Base-by-base conservation (phyloP, 2,329 filamentous ascomycete species). In the Trichoderma sp. region DNA sequence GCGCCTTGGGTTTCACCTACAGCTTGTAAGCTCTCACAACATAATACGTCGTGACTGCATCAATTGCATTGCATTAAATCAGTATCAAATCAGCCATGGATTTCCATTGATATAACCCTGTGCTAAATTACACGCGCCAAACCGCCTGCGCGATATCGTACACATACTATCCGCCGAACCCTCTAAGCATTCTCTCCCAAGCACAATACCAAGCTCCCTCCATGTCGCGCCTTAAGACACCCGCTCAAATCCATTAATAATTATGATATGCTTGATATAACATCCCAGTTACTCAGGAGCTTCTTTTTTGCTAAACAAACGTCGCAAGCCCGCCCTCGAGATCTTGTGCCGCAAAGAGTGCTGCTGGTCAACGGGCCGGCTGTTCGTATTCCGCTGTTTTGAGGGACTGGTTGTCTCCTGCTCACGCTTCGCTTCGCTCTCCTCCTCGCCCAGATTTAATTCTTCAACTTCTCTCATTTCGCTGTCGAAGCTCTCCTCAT, bases 311-410 rank as follows among this genome's bases (percentile, higher is more conserved):
- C 71, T 69, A 65, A 72, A 72, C 0, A 72, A 30, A 7, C 75
- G 73, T 11, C 75, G 74, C 43, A 76, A 39, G 13, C 73, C 73
- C 15, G 72, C 72, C 28, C 69, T 71, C 9, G 75, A 75, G 11
- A 76, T 70, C 73, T 73, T 75, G 68, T 73, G 74, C 36, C 73
- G 73, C 6, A 75, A 61, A 9, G 72, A 57, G 8, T 66, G 71
- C 50, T 68, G 72, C 26, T 61, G 69, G n/a, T 71, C 58, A 28
- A 20, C 30, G n/a, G 67, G 20, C 39, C 62, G 69, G 39, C 47
- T 61, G 13, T 64, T 50, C 17, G 30, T 62, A 26, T 13, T 67
- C 23, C 28, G 36, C 28, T 7, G 30, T 9, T 47, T 26, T 26
- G 68, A 32, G 26, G 47, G n/a, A 20, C 32, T 20, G 32, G 61